phyloP scores from a whole-genome alignment of 2,329 filamentous ascomycete species.

The Fusarium sp. region DNA sequence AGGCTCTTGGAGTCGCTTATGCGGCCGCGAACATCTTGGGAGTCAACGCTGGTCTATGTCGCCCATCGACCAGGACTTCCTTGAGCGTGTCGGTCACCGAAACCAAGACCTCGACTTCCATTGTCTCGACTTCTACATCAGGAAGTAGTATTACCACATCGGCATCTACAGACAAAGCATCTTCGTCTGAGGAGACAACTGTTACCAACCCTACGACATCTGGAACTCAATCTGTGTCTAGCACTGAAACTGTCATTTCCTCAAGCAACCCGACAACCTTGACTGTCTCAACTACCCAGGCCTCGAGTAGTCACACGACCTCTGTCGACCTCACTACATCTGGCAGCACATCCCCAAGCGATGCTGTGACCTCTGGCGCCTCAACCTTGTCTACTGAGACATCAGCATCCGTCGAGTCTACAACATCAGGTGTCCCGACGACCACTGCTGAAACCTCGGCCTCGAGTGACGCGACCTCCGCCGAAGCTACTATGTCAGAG shows the following conservation, averaged over 20 bases:
- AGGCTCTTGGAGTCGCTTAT: not conserved
- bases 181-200: not conserved
- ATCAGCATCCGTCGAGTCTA: accelerated
- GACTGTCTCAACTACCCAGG: not conserved
- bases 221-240: not conserved
- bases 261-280: not conserved
- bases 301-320: not conserved
- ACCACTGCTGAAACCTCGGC: not conserved
- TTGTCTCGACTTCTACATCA: not conserved
- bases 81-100: not conserved
- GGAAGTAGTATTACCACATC: not conserved
- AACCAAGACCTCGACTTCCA: not conserved
- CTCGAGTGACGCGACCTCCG: accelerated
- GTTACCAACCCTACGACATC: not conserved
- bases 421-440: not conserved
- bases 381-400: not conserved
- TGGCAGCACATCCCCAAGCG: not conserved
- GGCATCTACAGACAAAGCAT: not conserved
- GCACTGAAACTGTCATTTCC: not conserved
- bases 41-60: not conserved
- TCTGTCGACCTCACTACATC: not conserved
- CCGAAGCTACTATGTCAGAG: not conserved
- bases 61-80: not conserved
- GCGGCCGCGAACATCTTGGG: not conserved
- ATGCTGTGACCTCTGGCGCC: not conserved